Evolutionary conservation across 805 yeast species (phyloP).

Genomic region (Ogataea pini): DNA sequence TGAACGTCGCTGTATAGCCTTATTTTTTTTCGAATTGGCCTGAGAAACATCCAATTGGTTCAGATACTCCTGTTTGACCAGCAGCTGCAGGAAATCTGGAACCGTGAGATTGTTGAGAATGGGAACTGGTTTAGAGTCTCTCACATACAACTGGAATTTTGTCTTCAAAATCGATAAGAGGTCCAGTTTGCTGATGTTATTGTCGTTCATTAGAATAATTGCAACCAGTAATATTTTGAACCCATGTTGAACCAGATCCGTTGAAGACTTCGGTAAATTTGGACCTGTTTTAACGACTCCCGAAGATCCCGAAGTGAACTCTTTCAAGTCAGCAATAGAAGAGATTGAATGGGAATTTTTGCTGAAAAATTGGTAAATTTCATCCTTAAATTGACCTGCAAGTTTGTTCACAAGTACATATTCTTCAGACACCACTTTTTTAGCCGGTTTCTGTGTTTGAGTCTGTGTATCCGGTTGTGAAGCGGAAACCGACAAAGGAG

Average conservation of each 20-base stretch:
- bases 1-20: constrained; percentile 8
- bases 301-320: constrained; percentile 6
- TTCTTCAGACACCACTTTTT: constrained; percentile 20
- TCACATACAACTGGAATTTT: constrained; percentile 26
- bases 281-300: constrained; percentile 16
- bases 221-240: constrained; percentile 29
- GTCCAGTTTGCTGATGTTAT: constrained; percentile 32
- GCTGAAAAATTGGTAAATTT: constrained; percentile 22
- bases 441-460: not conserved
- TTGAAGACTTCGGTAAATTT: constrained; percentile 29
- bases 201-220: constrained; percentile 29
- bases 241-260: constrained; percentile 29
- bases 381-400: constrained; percentile 23
- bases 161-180: constrained; percentile 24
- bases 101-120: constrained; percentile 25
- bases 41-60: constrained; percentile 25
- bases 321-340: constrained; percentile 16
- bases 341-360: constrained; percentile 10
- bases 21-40: constrained; percentile 6
- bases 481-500: constrained; percentile 9
- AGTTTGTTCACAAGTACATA: constrained; percentile 29
- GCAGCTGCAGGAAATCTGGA: constrained; percentile 21
- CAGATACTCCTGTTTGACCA: constrained; percentile 33
- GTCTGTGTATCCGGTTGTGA: constrained; percentile 9
- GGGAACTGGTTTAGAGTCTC: constrained; percentile 24